Evolutionary conservation across 1,139 yeast genomes (phyloP), one percentile per base, ranked within the genome.

Genomic region (Pneumocystis murina): DNA sequence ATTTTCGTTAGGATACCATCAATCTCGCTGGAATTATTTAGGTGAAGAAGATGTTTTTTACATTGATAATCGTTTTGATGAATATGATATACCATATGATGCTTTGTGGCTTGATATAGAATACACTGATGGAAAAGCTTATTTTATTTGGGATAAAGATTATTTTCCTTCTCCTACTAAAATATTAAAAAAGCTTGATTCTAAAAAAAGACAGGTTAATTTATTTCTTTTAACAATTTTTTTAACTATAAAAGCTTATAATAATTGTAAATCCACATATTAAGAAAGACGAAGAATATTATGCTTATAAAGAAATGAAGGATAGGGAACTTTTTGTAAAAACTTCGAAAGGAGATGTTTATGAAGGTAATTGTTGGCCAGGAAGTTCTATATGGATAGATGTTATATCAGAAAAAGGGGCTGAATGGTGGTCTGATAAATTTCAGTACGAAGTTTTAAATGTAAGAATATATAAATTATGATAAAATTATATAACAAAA

Each of bases 11-110:
- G 98, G 96, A 0, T 88, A 92, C 71, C 98, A 92, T 72, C 97
- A 91, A 74, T 92, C 97, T 73, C 80, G 98, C 70, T 92, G 98
- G 98, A 94, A 92, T 74, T 92, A 92, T 75, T 88, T 89, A 71
- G 90, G 87, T 68, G 91, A 87, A 71, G 80, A 80, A 12, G 98
- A 92, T 74, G 92, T 92, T 0, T 74, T 89, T 57, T 84, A 80
- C 7, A 86, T 92, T 35, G 81, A 81, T 68, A 72, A 78, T 3
- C 79, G 82, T 66, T 86, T 94, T 79, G 97, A 92, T 73, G 78
- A 81, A 67, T 73, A 81, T 70, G 81, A 78, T 62, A 85, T 94
- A 66, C 97, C 98, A 2, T 87, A 85, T 72, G 99, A 92, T 72
- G 84, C 87, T 10, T 87, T 92, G 64, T 92, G 99, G 99, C 80